These are phyloP conservation scores for Gaertneriomyces sp. DNA, from an alignment of 192 early-diverging fungal species.

Conservation along the genomic window DNA sequence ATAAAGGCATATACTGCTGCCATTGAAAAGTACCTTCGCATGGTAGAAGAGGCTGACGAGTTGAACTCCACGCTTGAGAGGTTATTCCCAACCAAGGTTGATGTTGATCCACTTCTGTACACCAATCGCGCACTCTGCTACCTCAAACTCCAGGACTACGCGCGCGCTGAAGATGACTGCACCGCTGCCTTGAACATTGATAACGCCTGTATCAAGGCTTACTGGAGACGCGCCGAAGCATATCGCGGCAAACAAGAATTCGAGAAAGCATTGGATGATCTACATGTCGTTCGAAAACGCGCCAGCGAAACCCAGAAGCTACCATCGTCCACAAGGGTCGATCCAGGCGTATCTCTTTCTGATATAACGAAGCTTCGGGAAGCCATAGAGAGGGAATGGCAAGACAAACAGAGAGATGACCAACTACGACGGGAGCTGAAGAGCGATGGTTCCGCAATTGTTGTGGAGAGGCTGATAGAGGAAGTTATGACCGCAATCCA, in stretches of 20 bases:
- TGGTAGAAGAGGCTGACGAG: neutral
- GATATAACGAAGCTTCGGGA: conserved; percentile 7
- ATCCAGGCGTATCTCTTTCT: conserved; percentile 8
- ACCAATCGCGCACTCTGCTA: conserved; percentile 79
- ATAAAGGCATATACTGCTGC: conserved; percentile 36
- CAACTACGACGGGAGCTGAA: conserved; percentile 5
- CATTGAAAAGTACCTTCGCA: conserved; percentile 12
- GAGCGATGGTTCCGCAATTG: neutral
- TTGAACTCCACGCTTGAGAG: neutral
- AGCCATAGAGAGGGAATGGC: conserved; percentile 5
- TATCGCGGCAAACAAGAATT: conserved; percentile 11
- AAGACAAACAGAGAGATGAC: neutral
- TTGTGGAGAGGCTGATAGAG: conserved; percentile 11
- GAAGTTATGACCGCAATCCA: neutral
- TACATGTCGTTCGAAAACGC: neutral
- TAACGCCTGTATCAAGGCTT: conserved; percentile 36
- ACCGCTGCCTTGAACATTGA: conserved; percentile 64
- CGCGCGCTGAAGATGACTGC: conserved; percentile 61
- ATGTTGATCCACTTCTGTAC: conserved; percentile 35
- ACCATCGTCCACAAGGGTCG: too few relatives aligned
- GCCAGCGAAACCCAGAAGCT: too few relatives aligned
- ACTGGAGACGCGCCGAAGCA: conserved; percentile 28
- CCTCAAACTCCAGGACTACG: conserved; percentile 58
- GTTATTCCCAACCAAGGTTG: neutral
- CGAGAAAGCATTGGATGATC: conserved; percentile 16